Evolutionary conservation across 2,329 filamentous ascomycete species (phyloP).

Genomic region (Epichloe brachyelytri): DNA sequence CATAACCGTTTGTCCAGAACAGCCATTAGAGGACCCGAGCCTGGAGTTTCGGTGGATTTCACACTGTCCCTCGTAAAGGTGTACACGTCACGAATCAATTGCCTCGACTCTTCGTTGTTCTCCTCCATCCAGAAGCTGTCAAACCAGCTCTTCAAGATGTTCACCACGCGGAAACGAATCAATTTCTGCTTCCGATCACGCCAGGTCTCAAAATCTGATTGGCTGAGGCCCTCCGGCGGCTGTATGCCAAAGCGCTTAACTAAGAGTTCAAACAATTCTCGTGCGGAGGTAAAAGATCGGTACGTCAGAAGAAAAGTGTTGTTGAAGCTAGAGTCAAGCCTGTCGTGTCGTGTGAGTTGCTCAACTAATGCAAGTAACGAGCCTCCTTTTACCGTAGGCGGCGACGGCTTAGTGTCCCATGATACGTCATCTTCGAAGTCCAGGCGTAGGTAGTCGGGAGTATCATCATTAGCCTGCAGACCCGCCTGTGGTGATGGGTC

Average conservation of each 20-base stretch:
- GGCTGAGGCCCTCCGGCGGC: slow-evolving; percentile 67
- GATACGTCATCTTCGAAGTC: slow-evolving; percentile 83
- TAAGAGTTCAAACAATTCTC: slow-evolving; percentile 83
- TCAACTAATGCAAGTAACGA: slow-evolving; percentile 83
- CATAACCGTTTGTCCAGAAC: slow-evolving; percentile 78
- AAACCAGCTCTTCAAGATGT: slow-evolving; percentile 97
- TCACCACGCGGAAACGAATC: slow-evolving; percentile 90
- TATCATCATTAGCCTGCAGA: slow-evolving; percentile 53
- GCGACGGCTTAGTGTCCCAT: slow-evolving; percentile 71
- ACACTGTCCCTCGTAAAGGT: slow-evolving; percentile 85
- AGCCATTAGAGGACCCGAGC: slow-evolving; percentile 70
- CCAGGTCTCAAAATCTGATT: slow-evolving; percentile 74
- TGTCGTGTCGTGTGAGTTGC: slow-evolving; percentile 90
- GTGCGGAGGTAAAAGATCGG: slow-evolving; percentile 80
- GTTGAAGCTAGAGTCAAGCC: slow-evolving; percentile 89
- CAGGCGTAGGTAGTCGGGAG: slow-evolving; percentile 70
- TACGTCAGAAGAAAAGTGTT: slow-evolving; percentile 97
- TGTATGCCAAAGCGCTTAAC: slow-evolving; percentile 88
- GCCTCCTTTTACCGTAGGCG: slow-evolving; percentile 72
- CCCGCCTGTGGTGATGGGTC: slow-evolving; percentile 39
- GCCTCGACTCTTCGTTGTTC: slow-evolving; percentile 67
- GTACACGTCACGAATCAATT: slow-evolving; percentile 78
- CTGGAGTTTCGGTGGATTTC: slow-evolving; percentile 85
- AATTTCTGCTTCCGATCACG: slow-evolving; percentile 89
- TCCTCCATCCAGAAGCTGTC: slow-evolving; percentile 99